Evolutionary conservation across 345 rosid species (phyloP).

Genomic region (Eucalyptus curtisii): DNA sequence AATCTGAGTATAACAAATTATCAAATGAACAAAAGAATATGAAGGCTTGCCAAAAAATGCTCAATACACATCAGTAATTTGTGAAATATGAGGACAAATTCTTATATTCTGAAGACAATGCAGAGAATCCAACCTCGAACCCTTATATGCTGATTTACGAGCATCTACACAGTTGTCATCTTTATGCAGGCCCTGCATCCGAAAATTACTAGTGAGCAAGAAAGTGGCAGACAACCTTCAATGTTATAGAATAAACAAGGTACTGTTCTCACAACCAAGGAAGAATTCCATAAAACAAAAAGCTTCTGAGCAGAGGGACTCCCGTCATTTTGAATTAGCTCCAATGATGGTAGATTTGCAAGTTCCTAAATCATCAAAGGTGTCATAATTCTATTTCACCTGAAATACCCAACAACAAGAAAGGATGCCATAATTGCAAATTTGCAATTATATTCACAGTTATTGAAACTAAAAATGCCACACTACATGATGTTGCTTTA

Average conservation of each 20-base stretch:
- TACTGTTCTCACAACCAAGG: conserved; percentile 18
- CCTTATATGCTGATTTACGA: conserved; percentile 9
- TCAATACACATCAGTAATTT: not conserved
- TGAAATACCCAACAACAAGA: not conserved
- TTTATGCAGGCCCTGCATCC: conserved; percentile 34
- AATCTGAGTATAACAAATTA: not conserved
- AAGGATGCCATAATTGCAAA: not conserved
- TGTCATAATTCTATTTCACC: not conserved
- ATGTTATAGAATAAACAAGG: not conserved
- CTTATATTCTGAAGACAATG: not conserved
- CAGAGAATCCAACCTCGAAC: not conserved
- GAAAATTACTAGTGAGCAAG: conserved; percentile 4
- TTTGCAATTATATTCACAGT: not conserved
- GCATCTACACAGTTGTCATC: conserved; percentile 4
- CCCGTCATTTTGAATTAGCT: conserved; percentile 76
- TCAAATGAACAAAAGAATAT: not conserved
- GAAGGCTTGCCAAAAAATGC: not conserved
- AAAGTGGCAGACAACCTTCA: not conserved
- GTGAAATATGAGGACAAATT: not conserved
- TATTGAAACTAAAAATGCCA: not conserved
- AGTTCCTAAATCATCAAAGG: conserved; percentile 59
- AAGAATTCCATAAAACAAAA: conserved; percentile 86
- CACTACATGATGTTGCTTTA: not conserved
- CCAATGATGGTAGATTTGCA: conserved; percentile 68
- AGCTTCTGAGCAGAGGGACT: conserved; percentile 79